These are phyloP conservation scores for Vitis hybrid DNA, from an alignment of 177 flowering plant species.

Conservation along the genomic window DNA sequence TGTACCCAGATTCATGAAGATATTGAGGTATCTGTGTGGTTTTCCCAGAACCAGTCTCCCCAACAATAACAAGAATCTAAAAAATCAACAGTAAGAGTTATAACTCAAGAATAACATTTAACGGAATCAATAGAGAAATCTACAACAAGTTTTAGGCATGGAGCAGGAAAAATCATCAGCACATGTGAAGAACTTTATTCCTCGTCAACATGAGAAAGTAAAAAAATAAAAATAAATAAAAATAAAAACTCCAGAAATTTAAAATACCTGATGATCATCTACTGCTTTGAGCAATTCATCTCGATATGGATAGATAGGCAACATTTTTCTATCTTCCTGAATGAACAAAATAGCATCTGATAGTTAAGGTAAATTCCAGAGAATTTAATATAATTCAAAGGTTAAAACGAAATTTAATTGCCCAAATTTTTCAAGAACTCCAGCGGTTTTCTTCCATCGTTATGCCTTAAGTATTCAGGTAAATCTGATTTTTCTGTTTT, in stretches of 20 bases:
- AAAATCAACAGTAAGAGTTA: neutral
- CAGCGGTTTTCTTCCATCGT: too few relatives aligned
- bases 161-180: neutral
- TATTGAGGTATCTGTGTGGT: constrained; percentile 98
- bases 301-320: constrained; percentile 80
- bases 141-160: neutral
- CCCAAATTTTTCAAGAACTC: too few relatives aligned
- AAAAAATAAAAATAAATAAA: neutral
- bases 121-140: neutral
- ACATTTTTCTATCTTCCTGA: constrained; percentile 80
- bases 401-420: too few relatives aligned
- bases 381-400: neutral
- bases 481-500: too few relatives aligned
- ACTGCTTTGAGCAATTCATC: constrained; percentile 84
- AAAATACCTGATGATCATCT: constrained; percentile 72
- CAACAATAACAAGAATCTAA: constrained; percentile 91
- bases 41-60: constrained; percentile 99
- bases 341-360: constrained; percentile 13
- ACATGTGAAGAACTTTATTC: neutral
- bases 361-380: neutral
- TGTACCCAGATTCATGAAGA: constrained; percentile 96
- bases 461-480: too few relatives aligned
- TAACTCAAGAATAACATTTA: neutral
- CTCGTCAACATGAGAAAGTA: neutral
- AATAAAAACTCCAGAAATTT: neutral